These are phyloP conservation scores for Candida qinlingensis DNA, from an alignment of 805 yeast species.

Conservation along the genomic window DNA sequence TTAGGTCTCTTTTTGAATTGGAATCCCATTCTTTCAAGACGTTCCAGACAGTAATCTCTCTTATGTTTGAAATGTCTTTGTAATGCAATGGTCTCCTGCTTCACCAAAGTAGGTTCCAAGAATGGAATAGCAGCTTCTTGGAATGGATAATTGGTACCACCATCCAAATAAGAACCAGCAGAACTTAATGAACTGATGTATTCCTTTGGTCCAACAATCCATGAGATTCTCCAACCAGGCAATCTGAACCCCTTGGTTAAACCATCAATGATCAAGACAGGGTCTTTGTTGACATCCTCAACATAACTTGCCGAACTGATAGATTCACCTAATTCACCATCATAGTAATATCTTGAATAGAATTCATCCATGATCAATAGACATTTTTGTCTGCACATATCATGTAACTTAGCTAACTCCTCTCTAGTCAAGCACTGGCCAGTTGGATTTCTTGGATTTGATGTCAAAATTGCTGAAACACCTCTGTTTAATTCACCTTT, in stretches of 20 bases:
- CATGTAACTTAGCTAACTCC: slow-evolving; percentile 44
- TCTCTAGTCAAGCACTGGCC: slow-evolving; percentile 45
- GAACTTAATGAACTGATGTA: slow-evolving; percentile 49
- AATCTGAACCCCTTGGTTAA: slow-evolving; percentile 55
- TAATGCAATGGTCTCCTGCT: slow-evolving; percentile 49
- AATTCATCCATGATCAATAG: slow-evolving; percentile 61
- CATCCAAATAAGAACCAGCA: slow-evolving; percentile 57
- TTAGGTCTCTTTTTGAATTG: slow-evolving; percentile 44
- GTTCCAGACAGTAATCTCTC: slow-evolving; percentile 47
- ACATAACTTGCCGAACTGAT: slow-evolving; percentile 46
- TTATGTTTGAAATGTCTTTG: slow-evolving; percentile 53
- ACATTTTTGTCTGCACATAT: slow-evolving; percentile 45
- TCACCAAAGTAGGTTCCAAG: slow-evolving; percentile 45
- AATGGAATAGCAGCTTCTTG: slow-evolving; percentile 55
- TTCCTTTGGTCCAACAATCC: slow-evolving; percentile 60
- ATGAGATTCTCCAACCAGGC: slow-evolving; percentile 62
- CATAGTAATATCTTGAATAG: slow-evolving; percentile 53
- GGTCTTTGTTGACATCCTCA: slow-evolving; percentile 51
- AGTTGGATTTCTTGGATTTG: slow-evolving; percentile 61
- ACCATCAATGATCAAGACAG: slow-evolving; percentile 55
- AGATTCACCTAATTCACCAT: slow-evolving; percentile 48
- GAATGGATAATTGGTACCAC: slow-evolving; percentile 58
- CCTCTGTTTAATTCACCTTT: slow-evolving; percentile 50
- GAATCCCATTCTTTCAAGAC: slow-evolving; percentile 51
- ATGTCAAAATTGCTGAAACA: slow-evolving; percentile 51